Percentiles rank a stretch among this genome's conserved stretches.
phyloP scores from a whole-genome alignment of 805 yeast genomes.

The Wickerhamomyces chaumierensis region DNA sequence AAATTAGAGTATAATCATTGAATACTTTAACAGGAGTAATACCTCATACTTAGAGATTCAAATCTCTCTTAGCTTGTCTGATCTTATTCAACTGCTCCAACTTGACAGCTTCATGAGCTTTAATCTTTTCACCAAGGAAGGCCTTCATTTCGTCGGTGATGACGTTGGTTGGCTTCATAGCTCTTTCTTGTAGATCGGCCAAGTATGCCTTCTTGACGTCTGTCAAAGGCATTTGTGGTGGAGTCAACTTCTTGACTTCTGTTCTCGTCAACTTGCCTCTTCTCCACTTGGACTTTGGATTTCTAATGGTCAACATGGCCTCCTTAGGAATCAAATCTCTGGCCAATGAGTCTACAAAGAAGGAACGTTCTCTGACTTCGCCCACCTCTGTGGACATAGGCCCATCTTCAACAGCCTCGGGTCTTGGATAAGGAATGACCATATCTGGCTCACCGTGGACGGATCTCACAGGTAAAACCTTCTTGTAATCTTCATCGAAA shows the following conservation, averaged over 20 bases:
- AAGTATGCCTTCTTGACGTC: conserved; percentile 50
- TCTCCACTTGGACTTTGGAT: conserved; percentile 59
- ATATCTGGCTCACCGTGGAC: conserved; percentile 60
- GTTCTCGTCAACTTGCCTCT: conserved; percentile 50
- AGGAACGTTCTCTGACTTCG: conserved; percentile 60
- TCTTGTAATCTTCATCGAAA: conserved; percentile 64
- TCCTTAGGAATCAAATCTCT: conserved; percentile 59
- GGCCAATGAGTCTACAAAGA: conserved; percentile 55
- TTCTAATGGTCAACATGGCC: conserved; percentile 60
- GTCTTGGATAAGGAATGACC: conserved; percentile 85
- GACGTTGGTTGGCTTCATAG: conserved; percentile 25
- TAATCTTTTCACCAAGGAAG: conserved; percentile 38
- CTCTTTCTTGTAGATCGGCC: conserved; percentile 38
- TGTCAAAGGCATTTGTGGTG: conserved; percentile 72
- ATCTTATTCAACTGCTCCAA: conserved; percentile 7
- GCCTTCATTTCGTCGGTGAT: conserved; percentile 43
- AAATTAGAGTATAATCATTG: no score
- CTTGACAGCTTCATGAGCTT: conserved; percentile 14
- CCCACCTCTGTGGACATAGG: conserved; percentile 44
- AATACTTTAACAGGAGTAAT: no score
- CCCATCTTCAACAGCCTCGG: conserved; percentile 45
- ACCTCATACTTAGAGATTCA: background rate
- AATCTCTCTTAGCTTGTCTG: conserved; percentile 6
- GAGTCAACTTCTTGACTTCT: conserved; percentile 47
- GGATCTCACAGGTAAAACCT: conserved; percentile 66